These are phyloP conservation scores for Penicillium goetzii DNA, from an alignment of 495 filamentous ascomycete species.

Conservation along the genomic window DNA sequence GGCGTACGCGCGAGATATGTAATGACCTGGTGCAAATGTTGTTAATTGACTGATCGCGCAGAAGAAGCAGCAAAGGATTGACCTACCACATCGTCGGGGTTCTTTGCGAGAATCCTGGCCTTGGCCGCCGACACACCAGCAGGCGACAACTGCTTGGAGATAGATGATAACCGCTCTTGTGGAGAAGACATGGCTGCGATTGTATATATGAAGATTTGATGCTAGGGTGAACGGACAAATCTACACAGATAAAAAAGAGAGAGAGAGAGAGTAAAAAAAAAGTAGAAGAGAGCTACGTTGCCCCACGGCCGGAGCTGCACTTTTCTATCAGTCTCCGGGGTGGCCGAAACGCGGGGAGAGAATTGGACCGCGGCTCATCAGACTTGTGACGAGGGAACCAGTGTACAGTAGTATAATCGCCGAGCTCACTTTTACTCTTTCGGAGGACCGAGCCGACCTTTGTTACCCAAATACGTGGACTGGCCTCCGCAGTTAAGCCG, in stretches of 20 bases:
- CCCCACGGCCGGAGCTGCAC: neutral
- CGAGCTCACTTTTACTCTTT: neutral
- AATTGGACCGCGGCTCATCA: constrained; percentile 23
- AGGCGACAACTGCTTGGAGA: constrained; percentile 45
- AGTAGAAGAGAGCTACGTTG: neutral
- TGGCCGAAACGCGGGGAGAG: constrained; percentile 19
- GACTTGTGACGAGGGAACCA: constrained; percentile 9
- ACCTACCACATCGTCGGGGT: constrained; percentile 51
- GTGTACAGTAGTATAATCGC: neutral
- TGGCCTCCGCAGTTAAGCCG: neutral
- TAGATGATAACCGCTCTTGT: constrained; percentile 47
- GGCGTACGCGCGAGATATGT: constrained; percentile 80
- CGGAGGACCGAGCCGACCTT: constrained; percentile 24
- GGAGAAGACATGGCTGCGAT: constrained; percentile 44
- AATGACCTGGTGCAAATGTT: constrained; percentile 62
- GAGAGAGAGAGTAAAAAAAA: constrained; percentile 4
- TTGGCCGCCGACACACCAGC: constrained; percentile 34
- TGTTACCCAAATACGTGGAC: constrained; percentile 5
- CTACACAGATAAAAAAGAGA: neutral
- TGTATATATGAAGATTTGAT: neutral
- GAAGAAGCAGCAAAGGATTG: neutral
- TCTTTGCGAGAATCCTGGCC: constrained; percentile 44
- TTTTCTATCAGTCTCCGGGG: constrained; percentile 17
- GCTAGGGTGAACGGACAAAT: neutral
- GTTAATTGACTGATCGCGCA: constrained; percentile 8